phyloP scores from a whole-genome alignment of 345 rosid genomes.

The Eucalyptus rudis region DNA sequence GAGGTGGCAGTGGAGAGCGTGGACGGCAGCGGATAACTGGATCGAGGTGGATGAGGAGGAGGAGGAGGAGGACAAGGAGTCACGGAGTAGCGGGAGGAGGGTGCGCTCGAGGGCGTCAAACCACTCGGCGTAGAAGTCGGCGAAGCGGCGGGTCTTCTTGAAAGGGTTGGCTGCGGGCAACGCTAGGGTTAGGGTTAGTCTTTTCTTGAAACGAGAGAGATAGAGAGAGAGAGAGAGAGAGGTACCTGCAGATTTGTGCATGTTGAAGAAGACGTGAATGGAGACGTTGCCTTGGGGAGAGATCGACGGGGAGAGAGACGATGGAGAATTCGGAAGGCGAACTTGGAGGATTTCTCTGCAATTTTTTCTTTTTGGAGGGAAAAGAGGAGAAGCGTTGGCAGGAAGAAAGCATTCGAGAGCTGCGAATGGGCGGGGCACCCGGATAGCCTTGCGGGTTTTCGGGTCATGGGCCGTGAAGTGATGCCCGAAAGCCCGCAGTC shows the following conservation, averaged over 20 bases:
- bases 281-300: background rate
- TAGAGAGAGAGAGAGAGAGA: background rate
- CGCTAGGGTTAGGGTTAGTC: background rate
- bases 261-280: background rate
- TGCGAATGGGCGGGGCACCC: background rate
- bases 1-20: constrained; percentile 59
- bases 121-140: constrained; percentile 57
- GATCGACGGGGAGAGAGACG: background rate
- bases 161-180: background rate
- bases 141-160: constrained; percentile 48
- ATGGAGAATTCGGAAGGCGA: background rate
- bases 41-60: constrained; percentile 35
- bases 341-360: background rate
- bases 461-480: background rate
- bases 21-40: constrained; percentile 37
- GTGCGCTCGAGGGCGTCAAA: constrained; percentile 30
- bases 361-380: background rate
- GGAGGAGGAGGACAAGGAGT: constrained; percentile 37
- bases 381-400: background rate
- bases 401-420: background rate
- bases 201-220: background rate
- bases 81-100: constrained; percentile 64
- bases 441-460: background rate
- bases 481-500: background rate
- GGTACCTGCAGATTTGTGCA: background rate